Conservation (phyloP, 352 stramenopile genomes). For the Peronospora farinosa region DNA sequence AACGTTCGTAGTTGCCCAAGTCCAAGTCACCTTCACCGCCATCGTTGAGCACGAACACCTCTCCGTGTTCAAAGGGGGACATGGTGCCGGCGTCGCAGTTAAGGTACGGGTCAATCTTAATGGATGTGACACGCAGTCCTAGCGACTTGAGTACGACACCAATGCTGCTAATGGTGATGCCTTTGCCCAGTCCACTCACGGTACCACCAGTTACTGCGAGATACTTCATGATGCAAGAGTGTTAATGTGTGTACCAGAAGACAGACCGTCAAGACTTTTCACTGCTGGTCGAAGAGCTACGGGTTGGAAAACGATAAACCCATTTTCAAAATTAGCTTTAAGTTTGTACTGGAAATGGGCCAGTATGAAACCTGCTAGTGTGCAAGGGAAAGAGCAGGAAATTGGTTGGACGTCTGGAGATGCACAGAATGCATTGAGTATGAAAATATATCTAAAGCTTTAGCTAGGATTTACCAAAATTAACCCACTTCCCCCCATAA, state of each 20-base stretch:
- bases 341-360: too few species aligned
- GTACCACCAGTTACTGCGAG: slow-evolving; percentile 97
- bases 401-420: too few species aligned
- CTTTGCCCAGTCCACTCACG: slow-evolving; percentile 97
- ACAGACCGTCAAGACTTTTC: too few species aligned
- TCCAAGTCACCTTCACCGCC: slow-evolving; percentile 96
- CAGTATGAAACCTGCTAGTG: too few species aligned
- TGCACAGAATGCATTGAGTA: too few species aligned
- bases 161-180: slow-evolving; percentile 98
- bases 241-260: slow-evolving; percentile 39
- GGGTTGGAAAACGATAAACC: too few species aligned
- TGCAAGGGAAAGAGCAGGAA: too few species aligned
- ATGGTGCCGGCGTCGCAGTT: slow-evolving; percentile 98
- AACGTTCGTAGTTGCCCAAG: slow-evolving; percentile 99
- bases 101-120: slow-evolving; percentile 99
- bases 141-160: slow-evolving; percentile 95
- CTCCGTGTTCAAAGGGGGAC: slow-evolving; percentile 94
- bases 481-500: too few species aligned
- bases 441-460: too few species aligned
- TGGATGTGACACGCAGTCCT: slow-evolving; percentile 91
- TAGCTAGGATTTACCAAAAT: too few species aligned
- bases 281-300: too few species aligned
- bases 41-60: slow-evolving; percentile 97
- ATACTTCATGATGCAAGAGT: slow-evolving; percentile 89
- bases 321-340: too few species aligned